These are phyloP conservation scores for Dendrobium chrysotoxum DNA, from an alignment of 106 monocot genomes.

Conservation along the genomic window DNA sequence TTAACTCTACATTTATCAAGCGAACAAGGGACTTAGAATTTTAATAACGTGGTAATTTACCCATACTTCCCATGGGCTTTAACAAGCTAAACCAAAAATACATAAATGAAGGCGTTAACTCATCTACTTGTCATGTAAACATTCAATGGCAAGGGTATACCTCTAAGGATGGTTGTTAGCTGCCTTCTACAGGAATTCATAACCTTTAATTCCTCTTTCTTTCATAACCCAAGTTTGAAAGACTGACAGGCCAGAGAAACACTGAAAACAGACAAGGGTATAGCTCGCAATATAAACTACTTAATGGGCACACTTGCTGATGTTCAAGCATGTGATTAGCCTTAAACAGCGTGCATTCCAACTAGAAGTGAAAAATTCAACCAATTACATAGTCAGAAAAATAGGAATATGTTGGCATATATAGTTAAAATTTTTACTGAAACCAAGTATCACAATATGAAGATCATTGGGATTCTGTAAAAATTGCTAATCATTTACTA, in stretches of 20 bases:
- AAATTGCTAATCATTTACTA: background rate
- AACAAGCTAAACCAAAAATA: background rate
- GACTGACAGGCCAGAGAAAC: background rate
- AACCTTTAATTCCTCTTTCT: background rate
- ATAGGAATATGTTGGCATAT: background rate
- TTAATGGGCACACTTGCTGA: background rate
- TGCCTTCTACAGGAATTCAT: background rate
- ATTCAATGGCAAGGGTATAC: background rate
- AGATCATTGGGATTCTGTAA: background rate
- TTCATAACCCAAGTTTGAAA: background rate
- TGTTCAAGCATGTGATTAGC: background rate
- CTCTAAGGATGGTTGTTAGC: background rate
- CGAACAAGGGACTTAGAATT: background rate
- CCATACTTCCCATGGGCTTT: background rate
- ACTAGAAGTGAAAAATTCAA: background rate
- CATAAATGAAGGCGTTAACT: background rate
- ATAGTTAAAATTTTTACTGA: background rate
- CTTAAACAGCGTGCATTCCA: background rate
- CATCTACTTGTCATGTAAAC: background rate
- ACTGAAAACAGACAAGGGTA: background rate
- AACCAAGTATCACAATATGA: background rate
- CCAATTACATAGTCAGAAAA: background rate
- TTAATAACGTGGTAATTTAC: background rate
- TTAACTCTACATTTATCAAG: background rate
- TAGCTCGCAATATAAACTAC: background rate